Evolutionary conservation across 106 monocot species (phyloP).

Genomic region (Hemerocallis citrina): DNA sequence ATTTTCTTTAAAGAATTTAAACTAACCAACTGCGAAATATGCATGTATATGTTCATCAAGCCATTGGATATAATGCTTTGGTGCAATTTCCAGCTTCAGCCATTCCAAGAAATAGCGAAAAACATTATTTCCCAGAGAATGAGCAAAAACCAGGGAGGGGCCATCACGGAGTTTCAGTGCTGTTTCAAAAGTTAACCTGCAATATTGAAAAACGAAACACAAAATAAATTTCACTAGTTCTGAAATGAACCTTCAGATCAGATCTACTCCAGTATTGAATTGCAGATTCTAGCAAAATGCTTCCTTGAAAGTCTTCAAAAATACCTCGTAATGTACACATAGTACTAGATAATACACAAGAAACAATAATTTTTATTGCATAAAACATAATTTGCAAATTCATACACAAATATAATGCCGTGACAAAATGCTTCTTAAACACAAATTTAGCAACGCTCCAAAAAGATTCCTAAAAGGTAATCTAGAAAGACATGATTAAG

Average conservation of each 20-base stretch:
- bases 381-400: no score
- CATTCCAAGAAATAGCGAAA: conserved; percentile 98
- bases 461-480: no score
- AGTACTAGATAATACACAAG: no score
- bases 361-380: no score
- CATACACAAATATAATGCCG: no score
- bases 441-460: no score
- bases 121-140: conserved; percentile 97
- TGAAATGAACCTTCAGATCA: neutral
- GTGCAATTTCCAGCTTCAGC: conserved; percentile 96
- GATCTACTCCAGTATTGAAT: no score
- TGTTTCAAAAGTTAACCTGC: conserved; percentile 91
- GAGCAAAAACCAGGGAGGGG: conserved; percentile 91
- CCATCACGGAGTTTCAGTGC: conserved; percentile 88
- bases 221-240: neutral
- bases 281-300: neutral
- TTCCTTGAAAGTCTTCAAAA: no score
- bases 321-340: no score
- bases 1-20: neutral
- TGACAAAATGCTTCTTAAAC: no score
- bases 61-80: conserved; percentile 90
- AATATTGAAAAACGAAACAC: conserved; percentile 4
- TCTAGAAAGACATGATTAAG: no score
- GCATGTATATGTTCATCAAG: conserved; percentile 98
- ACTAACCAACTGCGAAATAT: conserved; percentile 95